phyloP scores from a whole-genome alignment of 176 grass and related monocot genomes.

The Triticum aestivum region DNA sequence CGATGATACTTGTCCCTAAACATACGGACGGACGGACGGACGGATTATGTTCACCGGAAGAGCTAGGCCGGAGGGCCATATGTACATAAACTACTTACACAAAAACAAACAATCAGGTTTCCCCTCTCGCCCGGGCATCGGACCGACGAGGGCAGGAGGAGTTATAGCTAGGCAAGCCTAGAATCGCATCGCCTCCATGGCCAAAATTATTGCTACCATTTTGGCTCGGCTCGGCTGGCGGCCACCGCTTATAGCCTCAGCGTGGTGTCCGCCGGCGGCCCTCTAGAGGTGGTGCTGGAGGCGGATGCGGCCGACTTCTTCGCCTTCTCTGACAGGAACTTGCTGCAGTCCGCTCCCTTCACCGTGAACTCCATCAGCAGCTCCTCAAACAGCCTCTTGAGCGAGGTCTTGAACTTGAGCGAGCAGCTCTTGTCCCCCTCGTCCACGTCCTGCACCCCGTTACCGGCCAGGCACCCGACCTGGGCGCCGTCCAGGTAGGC shows the following conservation, averaged over 20 bases:
- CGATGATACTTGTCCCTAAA: background rate
- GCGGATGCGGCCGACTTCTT: background rate
- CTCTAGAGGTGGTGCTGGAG: background rate
- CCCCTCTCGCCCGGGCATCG: background rate
- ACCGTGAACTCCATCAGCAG: slow-evolving; percentile 59
- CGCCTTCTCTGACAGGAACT: slow-evolving; percentile 41
- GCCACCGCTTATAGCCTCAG: slow-evolving; percentile 33
- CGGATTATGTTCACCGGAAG: slow-evolving; percentile 3
- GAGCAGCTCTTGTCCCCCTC: slow-evolving; percentile 84
- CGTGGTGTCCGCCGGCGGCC: slow-evolving; percentile 31
- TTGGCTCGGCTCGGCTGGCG: background rate
- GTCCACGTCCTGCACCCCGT: slow-evolving; percentile 75
- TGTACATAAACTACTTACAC: slow-evolving; percentile 40
- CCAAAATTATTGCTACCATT: slow-evolving; percentile 25
- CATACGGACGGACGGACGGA: background rate
- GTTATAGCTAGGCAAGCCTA: background rate
- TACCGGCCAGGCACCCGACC: slow-evolving; percentile 65
- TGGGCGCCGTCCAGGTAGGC: slow-evolving; percentile 85
- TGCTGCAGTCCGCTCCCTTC: slow-evolving; percentile 60
- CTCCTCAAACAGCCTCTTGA: slow-evolving; percentile 62
- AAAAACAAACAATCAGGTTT: slow-evolving; percentile 18
- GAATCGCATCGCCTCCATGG: slow-evolving; percentile 1
- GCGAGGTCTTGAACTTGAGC: slow-evolving; percentile 48
- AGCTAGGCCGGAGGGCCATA: slow-evolving; percentile 6
- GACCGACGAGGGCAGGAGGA: background rate